Evolutionary conservation across 176 grass and related monocot species (phyloP).

Genomic region (Oryza brachyantha): DNA sequence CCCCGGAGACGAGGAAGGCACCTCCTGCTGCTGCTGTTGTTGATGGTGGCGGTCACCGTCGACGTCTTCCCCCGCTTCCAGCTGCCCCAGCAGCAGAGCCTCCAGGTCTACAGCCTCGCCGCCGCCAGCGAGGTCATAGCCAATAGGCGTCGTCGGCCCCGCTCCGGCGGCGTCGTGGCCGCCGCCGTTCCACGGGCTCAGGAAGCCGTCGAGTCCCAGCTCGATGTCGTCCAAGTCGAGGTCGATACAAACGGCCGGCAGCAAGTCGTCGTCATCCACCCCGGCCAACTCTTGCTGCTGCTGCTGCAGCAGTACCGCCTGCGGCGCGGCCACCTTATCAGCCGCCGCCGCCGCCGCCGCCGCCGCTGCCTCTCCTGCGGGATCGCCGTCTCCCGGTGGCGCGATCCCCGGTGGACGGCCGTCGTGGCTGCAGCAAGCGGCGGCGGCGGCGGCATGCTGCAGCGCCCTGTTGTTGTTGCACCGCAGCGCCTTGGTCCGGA

Average conservation of each 20-base stretch:
- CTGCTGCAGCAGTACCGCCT: no score
- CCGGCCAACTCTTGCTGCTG: not conserved
- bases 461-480: not conserved
- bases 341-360: no score
- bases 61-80: not conserved
- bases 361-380: not conserved
- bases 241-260: not conserved
- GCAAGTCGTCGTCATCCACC: not conserved
- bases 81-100: slow-evolving; percentile 19
- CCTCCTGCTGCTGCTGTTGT: not conserved
- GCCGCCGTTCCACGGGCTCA: slow-evolving; percentile 26
- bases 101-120: slow-evolving; percentile 8
- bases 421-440: not conserved
- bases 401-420: not conserved
- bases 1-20: not conserved
- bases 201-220: not conserved
- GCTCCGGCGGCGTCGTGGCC: not conserved
- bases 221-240: slow-evolving; percentile 24
- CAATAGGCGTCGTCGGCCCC: not conserved
- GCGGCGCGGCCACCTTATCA: no score
- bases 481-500: slow-evolving; percentile 32
- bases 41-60: not conserved
- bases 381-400: not conserved
- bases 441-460: not conserved
- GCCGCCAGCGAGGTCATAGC: not conserved